A percentile compares a stretch with the other conserved stretches of the same genome.
These are phyloP conservation scores for Yarrowia galli DNA, from an alignment of 1,139 yeast species.

Conservation along the genomic window DNA sequence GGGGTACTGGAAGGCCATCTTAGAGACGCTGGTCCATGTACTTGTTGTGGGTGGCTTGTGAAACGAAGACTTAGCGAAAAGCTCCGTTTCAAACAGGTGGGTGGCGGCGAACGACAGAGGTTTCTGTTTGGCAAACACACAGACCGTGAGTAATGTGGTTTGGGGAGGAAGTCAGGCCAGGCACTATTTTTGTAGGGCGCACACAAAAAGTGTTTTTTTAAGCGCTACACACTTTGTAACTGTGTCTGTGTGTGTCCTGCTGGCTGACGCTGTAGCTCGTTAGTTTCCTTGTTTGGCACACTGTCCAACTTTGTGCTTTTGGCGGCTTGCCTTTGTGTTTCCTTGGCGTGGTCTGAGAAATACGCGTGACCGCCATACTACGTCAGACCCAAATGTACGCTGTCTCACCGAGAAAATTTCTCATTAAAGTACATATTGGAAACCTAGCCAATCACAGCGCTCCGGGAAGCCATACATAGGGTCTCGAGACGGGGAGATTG, in stretches of 20 bases:
- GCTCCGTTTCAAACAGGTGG: constrained; percentile 28
- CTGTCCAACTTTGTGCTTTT: neutral
- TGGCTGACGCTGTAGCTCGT: constrained; percentile 2
- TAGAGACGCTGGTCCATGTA: constrained; percentile 1
- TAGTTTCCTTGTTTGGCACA: constrained; percentile 23
- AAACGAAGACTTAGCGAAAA: constrained; percentile 39
- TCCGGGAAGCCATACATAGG: neutral
- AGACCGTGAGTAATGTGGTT: constrained; percentile 28
- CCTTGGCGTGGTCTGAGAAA: neutral
- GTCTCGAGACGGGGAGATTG: neutral
- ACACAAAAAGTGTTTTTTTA: constrained; percentile 6
- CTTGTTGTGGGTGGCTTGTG: neutral
- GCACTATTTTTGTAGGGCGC: constrained; percentile 4
- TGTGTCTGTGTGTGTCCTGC: constrained; percentile 3
- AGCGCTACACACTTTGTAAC: constrained; percentile 1
- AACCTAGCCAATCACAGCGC: neutral
- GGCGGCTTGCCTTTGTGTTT: neutral
- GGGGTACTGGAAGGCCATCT: constrained; percentile 38
- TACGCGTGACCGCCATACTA: neutral
- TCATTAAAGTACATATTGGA: constrained; percentile 17
- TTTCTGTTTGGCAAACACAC: constrained; percentile 13
- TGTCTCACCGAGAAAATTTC: constrained; percentile 5
- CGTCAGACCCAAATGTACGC: neutral
- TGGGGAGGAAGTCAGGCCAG: constrained; percentile 25
- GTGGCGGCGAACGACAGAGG: constrained; percentile 6